A percentile compares a stretch with the other conserved stretches of the same genome.
These are phyloP conservation scores for Rhodosporidiobolus sp. DNA, from an alignment of 768 basidiomycete genomes.

Conservation along the genomic window DNA sequence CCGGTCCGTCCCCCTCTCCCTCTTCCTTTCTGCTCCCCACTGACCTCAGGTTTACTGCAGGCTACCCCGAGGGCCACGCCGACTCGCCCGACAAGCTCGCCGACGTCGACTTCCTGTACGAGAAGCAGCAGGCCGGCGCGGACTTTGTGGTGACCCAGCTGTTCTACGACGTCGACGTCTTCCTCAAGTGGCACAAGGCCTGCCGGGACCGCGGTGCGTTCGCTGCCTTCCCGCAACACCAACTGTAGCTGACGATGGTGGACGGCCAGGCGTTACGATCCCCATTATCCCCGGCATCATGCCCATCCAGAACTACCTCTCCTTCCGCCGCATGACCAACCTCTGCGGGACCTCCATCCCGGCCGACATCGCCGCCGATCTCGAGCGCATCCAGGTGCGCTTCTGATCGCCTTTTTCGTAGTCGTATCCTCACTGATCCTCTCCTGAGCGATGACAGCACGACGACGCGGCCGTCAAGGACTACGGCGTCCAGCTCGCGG, in stretches of 20 bases:
- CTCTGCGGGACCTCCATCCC: slow-evolving; percentile 81
- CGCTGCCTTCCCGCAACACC: background rate
- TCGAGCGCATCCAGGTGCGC: slow-evolving; percentile 73
- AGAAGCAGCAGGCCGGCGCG: slow-evolving; percentile 89
- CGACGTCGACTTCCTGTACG: slow-evolving; percentile 64
- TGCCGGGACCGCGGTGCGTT: slow-evolving; percentile 66
- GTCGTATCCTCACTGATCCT: background rate
- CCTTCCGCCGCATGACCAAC: slow-evolving; percentile 86
- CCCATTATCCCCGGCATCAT: slow-evolving; percentile 94
- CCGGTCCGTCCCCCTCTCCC: slow-evolving; percentile 56
- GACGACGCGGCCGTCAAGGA: slow-evolving; percentile 93
- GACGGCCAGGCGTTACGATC: slow-evolving; percentile 68
- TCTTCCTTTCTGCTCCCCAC: too few species aligned
- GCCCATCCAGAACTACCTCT: slow-evolving; percentile 95
- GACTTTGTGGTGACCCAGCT: slow-evolving; percentile 95
- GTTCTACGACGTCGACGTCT: slow-evolving; percentile 91
- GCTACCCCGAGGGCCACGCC: slow-evolving; percentile 85
- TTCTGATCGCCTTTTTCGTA: background rate
- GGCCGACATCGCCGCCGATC: slow-evolving; percentile 59
- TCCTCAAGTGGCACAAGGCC: slow-evolving; percentile 73
- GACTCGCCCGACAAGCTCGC: slow-evolving; percentile 59
- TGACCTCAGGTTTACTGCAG: slow-evolving; percentile 50
- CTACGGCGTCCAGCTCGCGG: slow-evolving; percentile 82
- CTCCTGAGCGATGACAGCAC: slow-evolving; percentile 55
- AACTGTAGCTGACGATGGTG: background rate